Base-by-base conservation (phyloP, 2,329 filamentous ascomycete species). In the Aspergillus sergii region DNA sequence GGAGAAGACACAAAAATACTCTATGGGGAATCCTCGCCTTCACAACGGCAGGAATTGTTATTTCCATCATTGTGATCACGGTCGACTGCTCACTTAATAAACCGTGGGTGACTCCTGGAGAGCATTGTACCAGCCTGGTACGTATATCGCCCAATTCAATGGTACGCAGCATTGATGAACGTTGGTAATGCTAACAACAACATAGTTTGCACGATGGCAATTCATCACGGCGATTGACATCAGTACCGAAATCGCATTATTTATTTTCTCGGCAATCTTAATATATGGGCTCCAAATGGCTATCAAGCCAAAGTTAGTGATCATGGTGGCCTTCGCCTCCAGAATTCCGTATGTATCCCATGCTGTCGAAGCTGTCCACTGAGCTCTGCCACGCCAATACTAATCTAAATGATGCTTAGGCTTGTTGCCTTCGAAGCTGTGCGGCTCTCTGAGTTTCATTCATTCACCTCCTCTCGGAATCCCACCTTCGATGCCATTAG, bases 351-450 rank as follows among this genome's bases (percentile, higher is more conserved):
- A 68, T 62, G 73, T 66, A 23, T 53, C 9, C 30, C 19, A 36
- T 53, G 61, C 41, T 66, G 26, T 32, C 51, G 48, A 28, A 34
- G 19, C 26, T 6, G 2, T 26, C 21, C 19, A 32, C 8, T 9
- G 5, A 5, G 11, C 1, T 2, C 1, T 23, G 32, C 6, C 23
- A n/a, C 45, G 28, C 21, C 41, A 51, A 60, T 32, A n/a, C 41
- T 43, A 56, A 60, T 34, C 73, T 72, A 3, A 23, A 21, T n/a
- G 10, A 11, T 21, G 3, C 6, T 16, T 36, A 54, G 51, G 11
- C 63, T 75, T 26, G 66, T 75, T 57, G 66, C 72, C 39, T 53
- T 73, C 34, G 68, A 70, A 26, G 68, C 71, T 21, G 67, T 76
- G 58, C 74, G 73, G 26, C 67, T 76, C 34, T 63, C 65, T 5